These are phyloP conservation scores for Penicillium sp. DNA, from an alignment of 2,329 filamentous ascomycete genomes.

Conservation along the genomic window DNA sequence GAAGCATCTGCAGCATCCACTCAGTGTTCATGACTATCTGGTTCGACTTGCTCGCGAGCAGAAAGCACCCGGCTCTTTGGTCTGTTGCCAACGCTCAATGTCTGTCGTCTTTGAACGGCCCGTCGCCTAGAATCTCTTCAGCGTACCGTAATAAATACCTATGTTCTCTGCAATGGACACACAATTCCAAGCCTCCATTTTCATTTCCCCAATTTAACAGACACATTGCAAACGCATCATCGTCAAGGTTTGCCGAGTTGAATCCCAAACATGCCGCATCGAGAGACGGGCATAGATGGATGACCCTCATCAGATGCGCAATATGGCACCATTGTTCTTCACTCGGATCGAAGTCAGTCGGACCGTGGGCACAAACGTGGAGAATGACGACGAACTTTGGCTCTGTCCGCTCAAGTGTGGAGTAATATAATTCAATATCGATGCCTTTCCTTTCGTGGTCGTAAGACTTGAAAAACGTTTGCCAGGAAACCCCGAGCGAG, in stretches of 20 bases:
- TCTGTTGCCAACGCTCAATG: constrained; percentile 3
- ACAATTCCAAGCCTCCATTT: constrained; percentile 63
- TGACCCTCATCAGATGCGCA: constrained; percentile 67
- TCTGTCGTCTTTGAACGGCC: not conserved
- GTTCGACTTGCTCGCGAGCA: constrained; percentile 9
- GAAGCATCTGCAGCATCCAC: constrained; percentile 38
- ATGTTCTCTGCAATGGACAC: constrained; percentile 59
- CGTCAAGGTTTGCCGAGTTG: constrained; percentile 26
- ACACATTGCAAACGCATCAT: constrained; percentile 28
- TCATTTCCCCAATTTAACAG: constrained; percentile 57
- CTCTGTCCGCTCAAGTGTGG: constrained; percentile 8
- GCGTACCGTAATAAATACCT: constrained; percentile 31
- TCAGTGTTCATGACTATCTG: constrained; percentile 13
- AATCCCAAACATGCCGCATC: constrained; percentile 31
- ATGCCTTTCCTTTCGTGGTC: constrained; percentile 13
- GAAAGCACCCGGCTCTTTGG: constrained; percentile 19
- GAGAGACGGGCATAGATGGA: constrained; percentile 79
- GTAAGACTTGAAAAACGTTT: constrained; percentile 42
- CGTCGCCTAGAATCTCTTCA: not conserved
- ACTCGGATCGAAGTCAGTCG: constrained; percentile 89
- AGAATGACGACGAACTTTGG: constrained; percentile 40
- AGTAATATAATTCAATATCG: constrained; percentile 22
- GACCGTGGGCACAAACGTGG: constrained; percentile 95
- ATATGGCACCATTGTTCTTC: constrained; percentile 89
- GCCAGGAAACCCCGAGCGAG: constrained; percentile 75